phyloP scores from a whole-genome alignment of 2,329 filamentous ascomycete genomes.

The Hymenoscyphus fraxineus region DNA sequence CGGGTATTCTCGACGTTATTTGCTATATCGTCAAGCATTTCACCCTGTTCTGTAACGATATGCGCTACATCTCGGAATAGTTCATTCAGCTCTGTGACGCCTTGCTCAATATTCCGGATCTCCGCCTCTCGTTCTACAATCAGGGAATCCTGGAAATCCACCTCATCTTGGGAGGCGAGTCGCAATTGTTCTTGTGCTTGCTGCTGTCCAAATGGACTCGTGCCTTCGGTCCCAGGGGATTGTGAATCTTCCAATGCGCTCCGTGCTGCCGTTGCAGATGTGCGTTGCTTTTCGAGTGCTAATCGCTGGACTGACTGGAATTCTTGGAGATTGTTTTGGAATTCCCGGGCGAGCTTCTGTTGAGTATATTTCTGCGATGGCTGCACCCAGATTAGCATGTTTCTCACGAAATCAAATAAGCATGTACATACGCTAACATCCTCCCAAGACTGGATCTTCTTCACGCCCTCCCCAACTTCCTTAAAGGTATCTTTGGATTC shows the following conservation, averaged over 20 bases:
- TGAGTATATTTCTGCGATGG: conserved; percentile 95
- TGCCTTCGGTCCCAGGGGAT: conserved; percentile 35
- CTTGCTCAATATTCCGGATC: conserved; percentile 96
- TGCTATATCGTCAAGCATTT: conserved; percentile 79
- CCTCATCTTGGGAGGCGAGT: conserved; percentile 85
- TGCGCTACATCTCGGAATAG: conserved; percentile 97
- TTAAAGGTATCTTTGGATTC: conserved; percentile 85
- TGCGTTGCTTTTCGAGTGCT: conserved; percentile 88
- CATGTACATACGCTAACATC: conserved; percentile 65
- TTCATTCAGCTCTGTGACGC: conserved; percentile 91
- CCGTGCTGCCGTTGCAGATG: conserved; percentile 77
- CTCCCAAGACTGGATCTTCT: conserved; percentile 84
- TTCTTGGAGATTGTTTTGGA: conserved; percentile 81
- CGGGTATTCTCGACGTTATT: conserved; percentile 83
- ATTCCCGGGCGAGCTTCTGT: conserved; percentile 90
- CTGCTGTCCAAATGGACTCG: conserved; percentile 45
- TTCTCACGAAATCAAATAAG: conserved; percentile 1
- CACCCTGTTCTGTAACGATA: conserved; percentile 92
- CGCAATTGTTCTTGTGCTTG: conserved; percentile 74
- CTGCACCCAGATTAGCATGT: conserved; percentile 42
- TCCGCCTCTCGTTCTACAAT: conserved; percentile 96
- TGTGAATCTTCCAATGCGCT: conserved; percentile 67
- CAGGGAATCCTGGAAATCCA: conserved; percentile 93
- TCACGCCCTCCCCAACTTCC: conserved; percentile 87
- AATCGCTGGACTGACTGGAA: conserved; percentile 90